Evolutionary conservation across 1,284 basidiomycete genomes (phyloP).

Genomic region (Rhodotorula sp.): DNA sequence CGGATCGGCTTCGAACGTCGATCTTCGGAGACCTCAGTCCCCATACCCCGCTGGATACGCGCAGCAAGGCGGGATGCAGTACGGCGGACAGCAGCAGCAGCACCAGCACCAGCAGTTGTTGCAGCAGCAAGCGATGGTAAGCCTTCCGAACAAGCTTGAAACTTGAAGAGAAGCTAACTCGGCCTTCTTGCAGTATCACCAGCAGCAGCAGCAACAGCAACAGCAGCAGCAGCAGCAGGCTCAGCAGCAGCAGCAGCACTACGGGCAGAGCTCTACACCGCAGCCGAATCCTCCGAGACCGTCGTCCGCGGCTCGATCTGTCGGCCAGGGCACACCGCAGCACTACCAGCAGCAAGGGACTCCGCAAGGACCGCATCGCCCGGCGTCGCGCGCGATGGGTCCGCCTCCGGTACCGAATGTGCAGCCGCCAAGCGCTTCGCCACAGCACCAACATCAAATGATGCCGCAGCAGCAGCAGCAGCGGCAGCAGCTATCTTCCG

Average conservation of each 20-base stretch:
- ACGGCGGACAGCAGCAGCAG: neutral
- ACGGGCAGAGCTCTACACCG: neutral
- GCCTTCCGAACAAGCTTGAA: neutral
- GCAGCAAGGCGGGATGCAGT: neutral
- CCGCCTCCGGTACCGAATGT: neutral
- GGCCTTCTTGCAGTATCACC: neutral
- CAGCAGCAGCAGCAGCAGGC: constrained; percentile 8
- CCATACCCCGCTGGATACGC: neutral
- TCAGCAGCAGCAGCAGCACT: constrained; percentile 16
- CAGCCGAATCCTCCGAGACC: neutral
- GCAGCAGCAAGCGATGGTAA: neutral
- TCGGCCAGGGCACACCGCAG: neutral
- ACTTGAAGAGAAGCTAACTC: neutral
- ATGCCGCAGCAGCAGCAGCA: neutral
- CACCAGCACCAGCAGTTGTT: constrained; percentile 2
- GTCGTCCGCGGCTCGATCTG: neutral
- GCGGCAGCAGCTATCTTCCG: neutral
- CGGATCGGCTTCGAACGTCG: no score
- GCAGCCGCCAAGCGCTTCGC: neutral
- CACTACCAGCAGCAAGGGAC: neutral
- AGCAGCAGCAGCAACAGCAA: constrained; percentile 2
- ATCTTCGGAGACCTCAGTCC: no score
- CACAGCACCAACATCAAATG: neutral
- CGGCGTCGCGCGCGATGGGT: neutral
- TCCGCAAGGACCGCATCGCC: no score